Evolutionary conservation across 2,329 filamentous ascomycete genomes (phyloP).

Genomic region (Amesomyces nigricolor): DNA sequence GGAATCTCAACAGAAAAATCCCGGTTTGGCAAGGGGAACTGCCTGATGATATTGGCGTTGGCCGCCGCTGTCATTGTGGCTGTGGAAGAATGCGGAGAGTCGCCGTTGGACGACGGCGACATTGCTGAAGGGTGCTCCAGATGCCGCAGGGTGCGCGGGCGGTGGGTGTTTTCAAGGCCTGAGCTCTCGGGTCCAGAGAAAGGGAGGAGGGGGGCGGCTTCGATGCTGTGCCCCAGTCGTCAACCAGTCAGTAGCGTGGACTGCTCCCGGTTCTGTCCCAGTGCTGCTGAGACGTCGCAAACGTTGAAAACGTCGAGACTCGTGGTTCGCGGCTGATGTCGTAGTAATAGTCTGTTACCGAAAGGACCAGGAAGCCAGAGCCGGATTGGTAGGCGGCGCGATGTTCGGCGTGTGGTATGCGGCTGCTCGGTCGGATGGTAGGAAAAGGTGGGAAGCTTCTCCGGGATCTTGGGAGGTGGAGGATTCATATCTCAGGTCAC

Average conservation of each 20-base stretch:
- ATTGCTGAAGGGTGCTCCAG: slow-evolving; percentile 31
- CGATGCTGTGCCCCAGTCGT: slow-evolving; percentile 5
- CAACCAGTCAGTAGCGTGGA: slow-evolving; percentile 1
- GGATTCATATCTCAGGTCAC: slow-evolving; percentile 25
- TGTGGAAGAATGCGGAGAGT: slow-evolving; percentile 43
- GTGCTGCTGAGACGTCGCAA: slow-evolving; percentile 13
- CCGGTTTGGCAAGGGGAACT: slow-evolving; percentile 42
- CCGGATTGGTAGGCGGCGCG: slow-evolving; percentile 1
- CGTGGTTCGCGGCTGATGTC: slow-evolving; percentile 16
- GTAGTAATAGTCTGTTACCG: slow-evolving; percentile 19
- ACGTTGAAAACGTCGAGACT: slow-evolving; percentile 13
- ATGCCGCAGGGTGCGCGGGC: not conserved
- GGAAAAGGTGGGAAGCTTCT: slow-evolving; percentile 19
- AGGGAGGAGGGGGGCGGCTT: not conserved
- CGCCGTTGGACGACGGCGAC: slow-evolving; percentile 50
- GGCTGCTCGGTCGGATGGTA: slow-evolving; percentile 4
- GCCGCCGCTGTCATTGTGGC: slow-evolving; percentile 33
- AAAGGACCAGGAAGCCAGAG: slow-evolving; percentile 4
- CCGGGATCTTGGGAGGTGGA: slow-evolving; percentile 25
- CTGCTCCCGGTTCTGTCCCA: slow-evolving; percentile 5
- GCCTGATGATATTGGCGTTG: slow-evolving; percentile 35
- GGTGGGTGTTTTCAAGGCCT: not conserved
- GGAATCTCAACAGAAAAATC: slow-evolving; percentile 48
- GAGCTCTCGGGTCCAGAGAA: not conserved
- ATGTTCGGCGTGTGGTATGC: slow-evolving; percentile 3